phyloP scores from a whole-genome alignment of 1,139 yeast species.

The Geotrichum armillariae region DNA sequence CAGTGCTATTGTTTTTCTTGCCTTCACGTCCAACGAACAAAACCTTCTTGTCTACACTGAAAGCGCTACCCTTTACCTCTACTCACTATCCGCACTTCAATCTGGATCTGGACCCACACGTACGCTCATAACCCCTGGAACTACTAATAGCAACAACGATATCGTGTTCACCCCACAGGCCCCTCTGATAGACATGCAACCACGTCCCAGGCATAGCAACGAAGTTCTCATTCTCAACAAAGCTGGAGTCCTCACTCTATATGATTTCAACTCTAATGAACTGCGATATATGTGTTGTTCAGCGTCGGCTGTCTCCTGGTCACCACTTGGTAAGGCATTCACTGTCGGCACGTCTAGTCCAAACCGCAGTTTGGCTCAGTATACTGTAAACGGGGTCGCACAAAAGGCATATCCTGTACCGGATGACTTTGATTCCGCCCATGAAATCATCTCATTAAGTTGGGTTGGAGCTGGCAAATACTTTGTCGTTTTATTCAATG shows the following conservation, averaged over 20 bases:
- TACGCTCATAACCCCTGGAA: slow-evolving; percentile 3
- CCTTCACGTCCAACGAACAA: slow-evolving; percentile 17
- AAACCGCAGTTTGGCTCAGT: slow-evolving; percentile 33
- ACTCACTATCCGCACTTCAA: not conserved
- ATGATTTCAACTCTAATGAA: slow-evolving; percentile 21
- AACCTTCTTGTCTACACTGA: slow-evolving; percentile 14
- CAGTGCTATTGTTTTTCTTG: slow-evolving; percentile 8
- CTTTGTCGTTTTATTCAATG: slow-evolving; percentile 18
- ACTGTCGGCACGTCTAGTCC: slow-evolving; percentile 28
- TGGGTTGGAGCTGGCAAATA: slow-evolving; percentile 25
- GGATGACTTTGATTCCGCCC: slow-evolving; percentile 25
- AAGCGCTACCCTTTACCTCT: slow-evolving; percentile 13
- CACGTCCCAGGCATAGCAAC: slow-evolving; percentile 27
- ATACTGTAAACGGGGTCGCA: slow-evolving; percentile 31
- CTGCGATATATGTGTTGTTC: slow-evolving; percentile 23
- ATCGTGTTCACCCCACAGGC: slow-evolving; percentile 6
- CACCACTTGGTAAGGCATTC: slow-evolving; percentile 40
- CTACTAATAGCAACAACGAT: slow-evolving; percentile 5
- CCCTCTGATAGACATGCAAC: slow-evolving; percentile 22
- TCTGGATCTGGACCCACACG: not conserved
- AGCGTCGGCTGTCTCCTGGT: slow-evolving; percentile 37
- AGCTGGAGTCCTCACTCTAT: slow-evolving; percentile 24
- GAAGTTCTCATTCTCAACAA: slow-evolving; percentile 31
- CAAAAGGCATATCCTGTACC: slow-evolving; percentile 28
- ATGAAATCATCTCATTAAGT: slow-evolving; percentile 23